Evolutionary conservation across 352 stramenopile genomes (phyloP).

Genomic region (Globisporangium orthogonon): DNA sequence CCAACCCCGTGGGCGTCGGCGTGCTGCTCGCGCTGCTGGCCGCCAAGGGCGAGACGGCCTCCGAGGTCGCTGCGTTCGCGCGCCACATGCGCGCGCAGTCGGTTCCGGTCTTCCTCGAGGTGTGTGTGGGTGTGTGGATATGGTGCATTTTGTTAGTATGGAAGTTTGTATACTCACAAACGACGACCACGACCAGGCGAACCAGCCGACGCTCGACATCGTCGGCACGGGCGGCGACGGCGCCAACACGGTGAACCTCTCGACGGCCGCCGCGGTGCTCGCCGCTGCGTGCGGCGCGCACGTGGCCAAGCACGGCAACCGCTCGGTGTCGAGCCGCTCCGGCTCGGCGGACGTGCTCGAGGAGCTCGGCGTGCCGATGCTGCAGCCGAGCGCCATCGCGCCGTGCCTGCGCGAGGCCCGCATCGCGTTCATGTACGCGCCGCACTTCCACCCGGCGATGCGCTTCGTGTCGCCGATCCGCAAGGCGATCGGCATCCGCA

Average conservation of each 20-base stretch:
- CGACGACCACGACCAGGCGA: constrained; percentile 7
- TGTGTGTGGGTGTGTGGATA: too few species aligned
- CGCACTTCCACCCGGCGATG: constrained; percentile 97
- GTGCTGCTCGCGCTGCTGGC: constrained; percentile 93
- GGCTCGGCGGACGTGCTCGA: constrained; percentile 97
- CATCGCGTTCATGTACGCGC: constrained; percentile 98
- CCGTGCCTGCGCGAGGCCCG: constrained; percentile 88
- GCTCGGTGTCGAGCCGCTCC: constrained; percentile 92
- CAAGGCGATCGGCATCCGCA: constrained; percentile 94
- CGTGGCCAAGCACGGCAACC: constrained; percentile 97
- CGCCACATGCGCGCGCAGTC: constrained; percentile 94
- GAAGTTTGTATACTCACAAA: too few species aligned
- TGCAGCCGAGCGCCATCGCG: constrained; percentile 88
- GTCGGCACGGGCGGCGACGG: constrained; percentile 98
- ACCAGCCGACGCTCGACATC: constrained; percentile 94
- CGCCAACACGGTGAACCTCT: constrained; percentile 98
- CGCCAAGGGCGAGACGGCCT: constrained; percentile 91
- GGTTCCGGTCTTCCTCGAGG: constrained; percentile 61
- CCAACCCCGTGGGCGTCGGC: constrained; percentile 75
- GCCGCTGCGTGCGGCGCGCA: constrained; percentile 90
- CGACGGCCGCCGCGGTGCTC: constrained; percentile 92
- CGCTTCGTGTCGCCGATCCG: constrained; percentile 92
- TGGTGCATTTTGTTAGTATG: too few species aligned
- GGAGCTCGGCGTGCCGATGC: constrained; percentile 94
- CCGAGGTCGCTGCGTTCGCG: constrained; percentile 95